These are phyloP conservation scores for Lathyrus tuberosus DNA, from an alignment of 306 rosid species.

Conservation along the genomic window DNA sequence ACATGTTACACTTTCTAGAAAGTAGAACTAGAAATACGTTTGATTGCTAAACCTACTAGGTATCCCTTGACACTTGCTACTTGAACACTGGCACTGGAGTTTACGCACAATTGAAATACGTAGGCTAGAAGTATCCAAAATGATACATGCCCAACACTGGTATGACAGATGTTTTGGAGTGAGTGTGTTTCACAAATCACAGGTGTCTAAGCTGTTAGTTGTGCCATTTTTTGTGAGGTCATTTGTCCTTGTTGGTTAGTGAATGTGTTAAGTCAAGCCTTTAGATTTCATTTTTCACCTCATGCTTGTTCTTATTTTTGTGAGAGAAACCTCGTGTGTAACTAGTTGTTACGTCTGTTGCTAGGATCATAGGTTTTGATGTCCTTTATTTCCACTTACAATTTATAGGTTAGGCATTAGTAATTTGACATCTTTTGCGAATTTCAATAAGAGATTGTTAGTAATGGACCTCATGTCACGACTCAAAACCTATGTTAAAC, in stretches of 20 bases:
- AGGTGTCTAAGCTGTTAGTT: neutral
- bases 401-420: conserved; percentile 6
- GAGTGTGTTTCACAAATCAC: neutral
- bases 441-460: neutral
- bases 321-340: neutral
- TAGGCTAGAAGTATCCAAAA: neutral
- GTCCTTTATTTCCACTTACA: conserved; percentile 2
- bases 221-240: neutral
- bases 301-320: conserved; percentile 29
- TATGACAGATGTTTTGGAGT: neutral
- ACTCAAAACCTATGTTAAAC: neutral
- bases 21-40: neutral
- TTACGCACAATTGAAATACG: neutral
- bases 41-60: conserved; percentile 11
- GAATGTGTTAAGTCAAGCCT: conserved; percentile 17
- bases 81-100: neutral
- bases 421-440: conserved; percentile 8
- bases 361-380: conserved; percentile 12
- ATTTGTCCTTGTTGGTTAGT: neutral
- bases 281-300: conserved; percentile 9
- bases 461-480: neutral
- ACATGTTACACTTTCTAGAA: neutral
- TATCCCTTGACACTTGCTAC: neutral
- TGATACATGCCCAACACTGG: neutral
- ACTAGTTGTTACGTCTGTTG: conserved; percentile 5